Evolutionary conservation across 2,329 filamentous ascomycete species (phyloP).

Genomic region (Talaromyces pinophilus): DNA sequence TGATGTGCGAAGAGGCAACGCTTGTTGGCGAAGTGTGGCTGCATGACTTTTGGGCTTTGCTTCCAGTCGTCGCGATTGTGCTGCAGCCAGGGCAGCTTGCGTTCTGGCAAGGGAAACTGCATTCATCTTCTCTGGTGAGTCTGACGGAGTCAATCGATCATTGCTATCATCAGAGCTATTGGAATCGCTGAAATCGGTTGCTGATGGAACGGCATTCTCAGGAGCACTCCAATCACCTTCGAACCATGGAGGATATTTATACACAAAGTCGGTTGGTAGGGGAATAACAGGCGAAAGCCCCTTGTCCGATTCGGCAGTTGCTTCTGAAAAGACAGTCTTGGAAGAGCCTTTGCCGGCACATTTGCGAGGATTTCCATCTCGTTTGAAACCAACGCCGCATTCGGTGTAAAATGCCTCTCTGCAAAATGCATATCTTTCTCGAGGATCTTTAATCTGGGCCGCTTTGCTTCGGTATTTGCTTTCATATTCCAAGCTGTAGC

Average conservation of each 20-base stretch:
- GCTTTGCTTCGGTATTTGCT: constrained; percentile 40
- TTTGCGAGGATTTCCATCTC: constrained; percentile 44
- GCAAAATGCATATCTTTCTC: constrained; percentile 43
- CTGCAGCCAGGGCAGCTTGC: constrained; percentile 43
- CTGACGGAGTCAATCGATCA: constrained; percentile 30
- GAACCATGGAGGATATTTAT: constrained; percentile 44
- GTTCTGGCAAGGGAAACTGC: constrained; percentile 33
- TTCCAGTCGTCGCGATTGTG: constrained; percentile 43
- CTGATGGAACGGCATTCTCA: constrained; percentile 26
- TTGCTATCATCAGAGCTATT: constrained; percentile 30
- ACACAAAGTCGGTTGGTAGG: constrained; percentile 48
- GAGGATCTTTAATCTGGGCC: constrained; percentile 39
- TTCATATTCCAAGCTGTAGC: constrained; percentile 48
- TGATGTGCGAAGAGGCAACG: constrained; percentile 37
- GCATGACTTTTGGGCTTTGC: constrained; percentile 46
- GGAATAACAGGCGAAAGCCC: constrained; percentile 50
- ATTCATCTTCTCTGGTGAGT: constrained; percentile 30
- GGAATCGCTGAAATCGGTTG: constrained; percentile 30
- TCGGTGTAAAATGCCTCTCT: constrained; percentile 47
- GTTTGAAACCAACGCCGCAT: constrained; percentile 48
- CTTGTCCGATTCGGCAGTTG: constrained; percentile 47
- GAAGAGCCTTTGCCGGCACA: constrained; percentile 49
- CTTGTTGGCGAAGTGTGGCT: constrained; percentile 50
- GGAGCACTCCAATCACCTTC: constrained; percentile 46
- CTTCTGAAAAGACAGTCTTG: constrained; percentile 51